phyloP scores from a whole-genome alignment of 2,329 filamentous ascomycete genomes.

The Beauveria pseudobassiana region DNA sequence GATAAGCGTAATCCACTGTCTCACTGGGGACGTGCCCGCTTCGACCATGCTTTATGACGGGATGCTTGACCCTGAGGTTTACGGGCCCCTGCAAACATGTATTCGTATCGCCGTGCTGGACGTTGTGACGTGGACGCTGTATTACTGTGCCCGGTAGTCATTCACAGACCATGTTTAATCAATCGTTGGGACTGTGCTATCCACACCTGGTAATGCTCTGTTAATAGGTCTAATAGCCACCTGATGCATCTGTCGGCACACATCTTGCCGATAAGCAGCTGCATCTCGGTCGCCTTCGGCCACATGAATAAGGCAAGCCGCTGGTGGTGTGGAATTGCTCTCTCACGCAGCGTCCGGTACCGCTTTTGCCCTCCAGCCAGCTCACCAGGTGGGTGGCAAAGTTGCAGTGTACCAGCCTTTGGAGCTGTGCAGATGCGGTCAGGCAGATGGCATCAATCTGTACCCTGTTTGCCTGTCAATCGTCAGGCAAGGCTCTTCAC shows the following conservation, averaged over 20 bases:
- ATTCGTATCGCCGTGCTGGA: background rate
- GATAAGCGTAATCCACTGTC: conserved; percentile 12
- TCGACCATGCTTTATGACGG: background rate
- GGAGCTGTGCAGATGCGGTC: conserved; percentile 4
- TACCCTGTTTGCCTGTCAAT: no score
- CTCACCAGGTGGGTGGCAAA: conserved; percentile 10
- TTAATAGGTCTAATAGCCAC: background rate
- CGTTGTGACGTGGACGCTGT: background rate
- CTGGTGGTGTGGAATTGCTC: background rate
- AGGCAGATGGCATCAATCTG: conserved; percentile 10
- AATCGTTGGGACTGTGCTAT: background rate
- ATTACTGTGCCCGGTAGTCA: conserved; percentile 4
- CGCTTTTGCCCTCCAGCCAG: background rate
- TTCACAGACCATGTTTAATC: background rate
- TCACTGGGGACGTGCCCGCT: conserved; percentile 6
- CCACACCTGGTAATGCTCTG: background rate
- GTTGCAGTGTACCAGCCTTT: background rate
- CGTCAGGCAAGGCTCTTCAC: background rate
- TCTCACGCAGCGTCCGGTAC: conserved; percentile 5
- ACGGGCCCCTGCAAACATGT: background rate
- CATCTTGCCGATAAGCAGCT: background rate
- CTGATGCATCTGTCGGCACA: background rate
- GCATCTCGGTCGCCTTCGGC: background rate
- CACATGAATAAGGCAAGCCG: background rate
- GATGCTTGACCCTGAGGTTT: background rate